Conservation (phyloP, 2,329 filamentous ascomycete genomes). For the Fusarium oligoseptatum region DNA sequence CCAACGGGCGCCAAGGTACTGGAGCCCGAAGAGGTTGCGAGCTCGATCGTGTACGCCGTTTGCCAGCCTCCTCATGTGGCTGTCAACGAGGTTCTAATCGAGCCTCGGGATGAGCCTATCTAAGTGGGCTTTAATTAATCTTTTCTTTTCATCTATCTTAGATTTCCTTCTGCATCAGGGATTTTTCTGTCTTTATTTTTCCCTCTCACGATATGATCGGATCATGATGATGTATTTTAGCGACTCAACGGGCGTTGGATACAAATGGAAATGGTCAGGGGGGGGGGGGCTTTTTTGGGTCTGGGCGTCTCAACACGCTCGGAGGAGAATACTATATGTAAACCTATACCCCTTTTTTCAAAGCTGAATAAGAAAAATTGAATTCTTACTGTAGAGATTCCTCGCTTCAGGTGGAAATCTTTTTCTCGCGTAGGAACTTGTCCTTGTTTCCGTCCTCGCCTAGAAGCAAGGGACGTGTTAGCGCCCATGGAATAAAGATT, state of each 20-base stretch:
- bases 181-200: slow-evolving; percentile 10
- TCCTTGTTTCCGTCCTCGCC: background rate
- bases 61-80: slow-evolving; percentile 81
- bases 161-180: slow-evolving; percentile 28
- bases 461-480: background rate
- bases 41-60: slow-evolving; percentile 79
- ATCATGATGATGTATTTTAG: slow-evolving; percentile 37
- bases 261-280: slow-evolving; percentile 21
- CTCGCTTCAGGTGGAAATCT: background rate
- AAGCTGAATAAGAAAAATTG: slow-evolving; percentile 14
- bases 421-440: background rate
- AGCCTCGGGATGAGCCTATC: slow-evolving; percentile 82
- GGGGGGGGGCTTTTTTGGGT: slow-evolving; percentile 4
- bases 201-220: slow-evolving; percentile 22
- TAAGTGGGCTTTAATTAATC: slow-evolving; percentile 49
- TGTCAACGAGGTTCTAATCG: slow-evolving; percentile 85
- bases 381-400: background rate
- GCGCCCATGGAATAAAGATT: background rate
- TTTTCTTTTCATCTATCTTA: slow-evolving; percentile 11
- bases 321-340: slow-evolving; percentile 20
- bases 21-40: slow-evolving; percentile 79
- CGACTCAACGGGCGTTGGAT: slow-evolving; percentile 38
- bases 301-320: slow-evolving; percentile 41
- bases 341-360: slow-evolving; percentile 9
- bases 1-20: slow-evolving; percentile 81